These are phyloP conservation scores for Bryoglossum gracile DNA, from an alignment of 495 filamentous ascomycete species.

Conservation along the genomic window DNA sequence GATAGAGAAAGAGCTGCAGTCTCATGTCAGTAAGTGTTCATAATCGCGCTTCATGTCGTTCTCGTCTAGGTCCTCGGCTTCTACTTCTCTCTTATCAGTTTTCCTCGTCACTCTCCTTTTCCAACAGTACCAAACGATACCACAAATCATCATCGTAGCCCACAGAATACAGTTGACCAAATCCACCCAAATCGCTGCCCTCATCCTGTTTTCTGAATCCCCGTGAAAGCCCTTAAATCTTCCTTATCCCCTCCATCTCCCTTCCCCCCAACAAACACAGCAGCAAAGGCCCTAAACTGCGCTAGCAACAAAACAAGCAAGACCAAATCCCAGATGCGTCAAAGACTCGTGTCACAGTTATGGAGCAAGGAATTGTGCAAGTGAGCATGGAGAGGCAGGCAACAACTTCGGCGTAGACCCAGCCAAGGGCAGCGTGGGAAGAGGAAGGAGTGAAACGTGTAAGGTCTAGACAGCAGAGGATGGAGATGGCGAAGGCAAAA, in stretches of 20 bases:
- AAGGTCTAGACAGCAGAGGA: slow-evolving; percentile 31
- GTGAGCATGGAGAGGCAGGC: slow-evolving; percentile 27
- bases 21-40: no score
- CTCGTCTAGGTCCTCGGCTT: no score
- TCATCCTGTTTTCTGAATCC: neutral
- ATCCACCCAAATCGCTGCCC: neutral
- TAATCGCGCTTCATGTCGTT: no score
- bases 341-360: slow-evolving; percentile 21
- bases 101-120: no score
- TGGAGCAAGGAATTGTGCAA: slow-evolving; percentile 28
- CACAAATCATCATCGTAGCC: no score
- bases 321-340: slow-evolving; percentile 29
- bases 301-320: slow-evolving; percentile 53
- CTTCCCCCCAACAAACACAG: slow-evolving; percentile 50
- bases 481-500: slow-evolving; percentile 29
- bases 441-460: slow-evolving; percentile 13
- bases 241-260: neutral
- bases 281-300: slow-evolving; percentile 63
- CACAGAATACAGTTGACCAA: no score
- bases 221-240: neutral
- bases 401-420: slow-evolving; percentile 30
- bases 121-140: no score
- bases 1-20: no score
- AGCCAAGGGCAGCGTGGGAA: slow-evolving; percentile 22
- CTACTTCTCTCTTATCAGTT: no score